These are phyloP conservation scores for Claviceps capensis DNA, from an alignment of 2,329 filamentous ascomycete species.

Conservation along the genomic window DNA sequence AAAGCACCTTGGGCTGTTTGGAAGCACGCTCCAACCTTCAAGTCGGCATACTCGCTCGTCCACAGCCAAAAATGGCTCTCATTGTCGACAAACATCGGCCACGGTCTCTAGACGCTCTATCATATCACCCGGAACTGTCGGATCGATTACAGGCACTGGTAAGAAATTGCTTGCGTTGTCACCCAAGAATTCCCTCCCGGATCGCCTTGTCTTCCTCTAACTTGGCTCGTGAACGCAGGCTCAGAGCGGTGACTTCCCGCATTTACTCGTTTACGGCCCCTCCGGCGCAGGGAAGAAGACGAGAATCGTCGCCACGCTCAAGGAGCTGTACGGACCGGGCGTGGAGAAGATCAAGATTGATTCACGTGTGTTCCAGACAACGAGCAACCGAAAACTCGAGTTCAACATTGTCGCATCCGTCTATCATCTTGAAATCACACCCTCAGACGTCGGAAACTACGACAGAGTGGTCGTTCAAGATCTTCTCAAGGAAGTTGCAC, in stretches of 20 bases:
- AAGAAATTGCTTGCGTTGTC: slow-evolving; percentile 17
- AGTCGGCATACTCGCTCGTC: slow-evolving; percentile 1
- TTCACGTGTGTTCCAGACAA: slow-evolving; percentile 89
- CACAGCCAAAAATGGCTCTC: slow-evolving; percentile 41
- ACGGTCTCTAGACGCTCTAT: slow-evolving; percentile 60
- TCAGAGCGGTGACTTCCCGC: slow-evolving; percentile 93
- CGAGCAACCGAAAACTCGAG: slow-evolving; percentile 90
- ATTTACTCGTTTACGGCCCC: slow-evolving; percentile 91
- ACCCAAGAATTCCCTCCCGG: background rate
- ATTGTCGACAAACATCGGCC: slow-evolving; percentile 63
- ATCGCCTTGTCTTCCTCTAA: background rate
- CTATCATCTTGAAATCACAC: slow-evolving; percentile 97
- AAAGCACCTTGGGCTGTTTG: slow-evolving; percentile 12
- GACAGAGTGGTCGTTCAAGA: slow-evolving; percentile 94
- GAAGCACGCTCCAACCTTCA: slow-evolving; percentile 8
- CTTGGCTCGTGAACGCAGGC: slow-evolving; percentile 43
- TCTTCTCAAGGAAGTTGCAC: slow-evolving; percentile 90
- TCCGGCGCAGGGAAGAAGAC: slow-evolving; percentile 98
- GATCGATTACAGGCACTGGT: slow-evolving; percentile 77
- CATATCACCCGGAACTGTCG: slow-evolving; percentile 82
- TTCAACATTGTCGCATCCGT: slow-evolving; percentile 97
- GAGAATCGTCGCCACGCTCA: slow-evolving; percentile 84
- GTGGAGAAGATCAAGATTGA: slow-evolving; percentile 99
- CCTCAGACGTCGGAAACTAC: slow-evolving; percentile 90
- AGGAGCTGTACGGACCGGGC: slow-evolving; percentile 86